Conservation (phyloP, 129 eudicot species). For the Chrysanthemum seticuspe region DNA sequence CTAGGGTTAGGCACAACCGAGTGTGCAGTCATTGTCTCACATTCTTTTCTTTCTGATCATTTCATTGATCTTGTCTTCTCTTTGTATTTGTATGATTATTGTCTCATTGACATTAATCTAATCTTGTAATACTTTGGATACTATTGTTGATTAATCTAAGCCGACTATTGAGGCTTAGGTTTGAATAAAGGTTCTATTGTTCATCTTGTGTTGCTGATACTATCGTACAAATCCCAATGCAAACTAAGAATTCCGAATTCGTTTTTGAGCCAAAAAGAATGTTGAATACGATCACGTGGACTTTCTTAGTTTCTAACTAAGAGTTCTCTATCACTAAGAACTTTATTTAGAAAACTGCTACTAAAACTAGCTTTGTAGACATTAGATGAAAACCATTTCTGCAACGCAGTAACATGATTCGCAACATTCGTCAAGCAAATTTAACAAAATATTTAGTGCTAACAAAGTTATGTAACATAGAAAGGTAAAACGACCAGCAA, state of each 20-base stretch:
- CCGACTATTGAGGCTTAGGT: no score
- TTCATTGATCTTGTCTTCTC: no score
- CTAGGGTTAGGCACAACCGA: no score
- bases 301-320: neutral
- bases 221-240: no score
- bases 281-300: neutral
- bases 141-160: no score
- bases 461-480: neutral
- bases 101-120: no score
- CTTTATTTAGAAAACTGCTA: neutral
- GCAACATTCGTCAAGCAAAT: neutral
- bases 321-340: neutral
- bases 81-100: no score
- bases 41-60: no score
- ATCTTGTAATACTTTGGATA: no score
- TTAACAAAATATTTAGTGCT: neutral
- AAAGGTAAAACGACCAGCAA: neutral
- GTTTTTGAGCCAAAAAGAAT: neutral
- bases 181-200: no score
- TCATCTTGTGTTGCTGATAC: no score
- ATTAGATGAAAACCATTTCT: neutral
- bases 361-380: neutral
- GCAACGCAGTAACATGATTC: neutral
- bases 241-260: neutral
- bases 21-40: no score